Percentiles rank a stretch among this genome's conserved stretches.
Evolutionary conservation across 768 basidiomycete species (phyloP).

Genomic region (Symmetrospora coprosmae): DNA sequence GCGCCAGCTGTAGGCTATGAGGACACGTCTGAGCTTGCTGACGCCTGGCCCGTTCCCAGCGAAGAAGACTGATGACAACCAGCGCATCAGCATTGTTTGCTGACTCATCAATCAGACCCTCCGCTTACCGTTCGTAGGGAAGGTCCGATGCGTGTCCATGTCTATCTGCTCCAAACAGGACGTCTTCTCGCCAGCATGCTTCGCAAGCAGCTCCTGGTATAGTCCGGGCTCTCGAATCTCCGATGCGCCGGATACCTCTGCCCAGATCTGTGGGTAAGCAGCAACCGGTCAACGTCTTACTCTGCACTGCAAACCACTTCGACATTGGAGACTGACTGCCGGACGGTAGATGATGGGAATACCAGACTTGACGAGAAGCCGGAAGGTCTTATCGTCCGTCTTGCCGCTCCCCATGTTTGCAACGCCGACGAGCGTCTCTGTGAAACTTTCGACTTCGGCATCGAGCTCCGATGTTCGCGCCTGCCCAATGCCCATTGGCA

Average conservation of each 20-base stretch:
- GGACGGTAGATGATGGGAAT: slow-evolving; percentile 77
- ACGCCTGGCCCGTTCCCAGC: slow-evolving; percentile 93
- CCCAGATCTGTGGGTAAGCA: slow-evolving; percentile 48
- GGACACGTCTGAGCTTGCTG: slow-evolving; percentile 71
- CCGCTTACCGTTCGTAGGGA: slow-evolving; percentile 24
- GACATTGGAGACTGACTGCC: slow-evolving; percentile 43
- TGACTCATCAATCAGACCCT: not conserved
- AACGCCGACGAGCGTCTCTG: slow-evolving; percentile 75
- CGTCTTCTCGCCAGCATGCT: slow-evolving; percentile 35
- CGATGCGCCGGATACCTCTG: slow-evolving; percentile 82
- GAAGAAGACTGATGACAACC: slow-evolving; percentile 54
- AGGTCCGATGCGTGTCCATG: slow-evolving; percentile 52
- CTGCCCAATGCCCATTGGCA: slow-evolving; percentile 37
- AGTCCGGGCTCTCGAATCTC: slow-evolving; percentile 84
- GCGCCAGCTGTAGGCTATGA: slow-evolving; percentile 82
- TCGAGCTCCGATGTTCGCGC: slow-evolving; percentile 47
- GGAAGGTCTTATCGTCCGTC: slow-evolving; percentile 66
- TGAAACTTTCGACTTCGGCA: slow-evolving; percentile 58
- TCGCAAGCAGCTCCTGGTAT: slow-evolving; percentile 65
- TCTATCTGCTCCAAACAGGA: slow-evolving; percentile 61
- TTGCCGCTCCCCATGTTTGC: slow-evolving; percentile 60
- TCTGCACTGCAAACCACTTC: not conserved
- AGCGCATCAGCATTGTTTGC: not conserved
- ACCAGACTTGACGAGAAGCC: slow-evolving; percentile 62
- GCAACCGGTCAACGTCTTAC: not conserved